phyloP scores from a whole-genome alignment of 75 land plant species.

The Pinus albicaulis region DNA sequence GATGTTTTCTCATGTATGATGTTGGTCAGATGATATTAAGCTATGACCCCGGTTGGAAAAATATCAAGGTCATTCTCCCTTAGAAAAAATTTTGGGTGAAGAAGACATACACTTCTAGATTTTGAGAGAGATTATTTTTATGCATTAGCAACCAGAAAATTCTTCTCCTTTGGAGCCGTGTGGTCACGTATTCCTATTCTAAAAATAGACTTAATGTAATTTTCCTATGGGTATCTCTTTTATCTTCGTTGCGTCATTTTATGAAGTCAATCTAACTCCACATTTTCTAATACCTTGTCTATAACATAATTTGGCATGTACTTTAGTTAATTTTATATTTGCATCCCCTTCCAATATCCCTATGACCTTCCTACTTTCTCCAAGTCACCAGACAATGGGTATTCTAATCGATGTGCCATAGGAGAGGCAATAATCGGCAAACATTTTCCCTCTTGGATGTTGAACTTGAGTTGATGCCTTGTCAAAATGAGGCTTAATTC shows the following conservation, averaged over 20 bases:
- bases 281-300: constrained; percentile 29
- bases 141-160: too few relatives aligned
- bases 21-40: too few relatives aligned
- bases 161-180: too few relatives aligned
- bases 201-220: constrained; percentile 3
- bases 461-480: constrained; percentile 66
- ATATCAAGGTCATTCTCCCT: too few relatives aligned
- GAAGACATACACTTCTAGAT: too few relatives aligned
- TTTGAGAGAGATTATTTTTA: too few relatives aligned
- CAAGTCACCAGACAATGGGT: constrained; percentile 61
- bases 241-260: constrained; percentile 55
- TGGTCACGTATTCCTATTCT: not conserved
- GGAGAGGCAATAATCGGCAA: constrained; percentile 65
- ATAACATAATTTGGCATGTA: constrained; percentile 65
- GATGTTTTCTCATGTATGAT: too few relatives aligned
- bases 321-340: constrained; percentile 37
- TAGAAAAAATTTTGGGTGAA: too few relatives aligned
- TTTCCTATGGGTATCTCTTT: constrained; percentile 54
- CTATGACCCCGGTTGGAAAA: too few relatives aligned
- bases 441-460: constrained; percentile 69
- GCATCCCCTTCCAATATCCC: constrained; percentile 11
- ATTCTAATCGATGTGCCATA: constrained; percentile 61
- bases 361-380: constrained; percentile 64
- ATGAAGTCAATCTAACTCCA: constrained; percentile 15
- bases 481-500: constrained; percentile 70